Evolutionary conservation across 495 filamentous ascomycete genomes (phyloP), one percentile per base, ranked within the genome.

Genomic region (Hyphodiscus hymeniophilus): DNA sequence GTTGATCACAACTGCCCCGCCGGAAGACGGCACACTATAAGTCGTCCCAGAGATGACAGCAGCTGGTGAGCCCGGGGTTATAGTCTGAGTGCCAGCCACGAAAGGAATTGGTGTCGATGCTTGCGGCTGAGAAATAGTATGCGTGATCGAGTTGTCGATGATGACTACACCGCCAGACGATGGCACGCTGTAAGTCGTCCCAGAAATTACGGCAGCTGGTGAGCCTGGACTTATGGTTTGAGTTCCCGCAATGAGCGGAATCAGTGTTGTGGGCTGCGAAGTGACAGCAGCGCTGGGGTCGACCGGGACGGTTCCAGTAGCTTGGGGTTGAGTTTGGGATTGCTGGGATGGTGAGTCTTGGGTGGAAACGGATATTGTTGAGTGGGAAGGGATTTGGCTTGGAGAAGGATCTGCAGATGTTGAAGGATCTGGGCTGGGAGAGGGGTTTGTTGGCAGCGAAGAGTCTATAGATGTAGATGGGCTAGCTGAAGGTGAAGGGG

Each of bases 221-320:
- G 42, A 26, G 11, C 42, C 42, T 7, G 42, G 42, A 28, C 8
- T 44, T 26, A 44, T 10, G 12, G 42, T 44, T 31, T 44, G 42
- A 3, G 42, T 31, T 3, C 42, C 42, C 7, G 24, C 24, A 13
- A 44, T 23, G n/a, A 44, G 16, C 6, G 16, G 15, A 13, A 18
- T 40, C 3, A 18, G 15, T 18, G 38, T 40, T 6, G 21, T 20
- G 7, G 38, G 18, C 7, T 40, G 38, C 7, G 15, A 7, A 6
- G 4, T 22, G 38, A 40, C 21, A 3, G 22, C 8, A 18, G 21
- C 4, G 11, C 7, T 12, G 26, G 26, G 26, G 10, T 17, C 38
- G 15, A 5, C 11, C 3, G 15, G 38, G 3, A 18, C 7, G 15
- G 18, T 7, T 6, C 11, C 38, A 7, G n/a, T 12, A 15, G n/a